Base-by-base conservation (phyloP, 768 basidiomycete species). In the Hebeloma cylindrosporum region DNA sequence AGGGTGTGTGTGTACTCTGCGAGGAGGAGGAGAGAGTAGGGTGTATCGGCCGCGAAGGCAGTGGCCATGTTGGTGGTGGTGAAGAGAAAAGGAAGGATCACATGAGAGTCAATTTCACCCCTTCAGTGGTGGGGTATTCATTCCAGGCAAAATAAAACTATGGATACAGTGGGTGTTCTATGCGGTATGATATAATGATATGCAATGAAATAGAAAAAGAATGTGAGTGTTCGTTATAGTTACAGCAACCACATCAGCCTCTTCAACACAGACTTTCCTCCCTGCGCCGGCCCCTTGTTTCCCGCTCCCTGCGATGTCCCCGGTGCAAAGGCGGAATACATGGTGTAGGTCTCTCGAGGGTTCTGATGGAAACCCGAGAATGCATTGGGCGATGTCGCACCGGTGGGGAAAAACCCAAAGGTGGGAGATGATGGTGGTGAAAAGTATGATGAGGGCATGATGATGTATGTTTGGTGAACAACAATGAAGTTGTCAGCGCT, bases 1-100 rank as follows among this genome's bases (percentile, higher is more conserved):
- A 98, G 85, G 20, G 87, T 84, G 66, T 98, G 93, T 11, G 83
- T 84, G 71, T 91, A 93, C 64, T 93, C 90, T 45, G 79, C 73
- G 56, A 93, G 80, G 47, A 90, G 73, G 30, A 79, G 62, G 51
- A 89, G 78, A 6, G 84, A 73, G 67, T 85, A 81, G 18, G 82
- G 75, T 2, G 78, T 55, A 50, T 54, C 45, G 34, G 48, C 52
- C 32, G 51, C 36, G 37, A 54, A 51, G 48, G 46, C 45, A 29
- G 43, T 23, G 28, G 42, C 31, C 52, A 53, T 54, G 30, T 27
- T 34, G 14, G 25, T 30, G 35, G 31, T 34, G 5, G 18, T 27
- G 37, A 47, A 33, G 45, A 43, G 35, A 14, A 37, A 14, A 31
- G 29, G 31, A 10, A 21, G 26, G 51, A 53, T 49, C 50, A 53